These are phyloP conservation scores for Phytopythium litorale DNA, from an alignment of 352 stramenopile genomes.

Conservation along the genomic window DNA sequence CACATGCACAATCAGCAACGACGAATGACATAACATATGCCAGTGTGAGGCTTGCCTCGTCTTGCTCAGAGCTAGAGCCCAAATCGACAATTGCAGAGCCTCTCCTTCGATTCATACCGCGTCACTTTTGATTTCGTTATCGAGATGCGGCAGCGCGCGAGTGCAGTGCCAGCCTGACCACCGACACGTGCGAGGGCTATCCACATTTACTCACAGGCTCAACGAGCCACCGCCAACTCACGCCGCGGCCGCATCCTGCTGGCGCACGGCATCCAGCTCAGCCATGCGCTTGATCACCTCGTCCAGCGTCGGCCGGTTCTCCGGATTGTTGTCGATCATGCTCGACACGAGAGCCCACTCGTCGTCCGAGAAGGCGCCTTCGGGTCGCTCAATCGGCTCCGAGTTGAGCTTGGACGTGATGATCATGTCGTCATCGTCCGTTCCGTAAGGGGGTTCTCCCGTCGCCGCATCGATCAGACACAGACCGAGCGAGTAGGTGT, in stretches of 20 bases:
- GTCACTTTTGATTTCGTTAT: no score
- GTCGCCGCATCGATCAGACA: not conserved
- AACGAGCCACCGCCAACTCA: no score
- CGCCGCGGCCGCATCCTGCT: not conserved
- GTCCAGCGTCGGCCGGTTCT: not conserved
- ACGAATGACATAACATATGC: no score
- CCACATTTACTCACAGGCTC: no score
- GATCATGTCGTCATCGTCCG: not conserved
- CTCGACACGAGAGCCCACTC: slow-evolving; percentile 3
- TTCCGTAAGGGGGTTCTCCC: not conserved
- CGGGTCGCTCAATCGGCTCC: not conserved
- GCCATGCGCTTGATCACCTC: not conserved
- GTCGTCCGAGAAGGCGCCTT: not conserved
- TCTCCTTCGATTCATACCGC: no score
- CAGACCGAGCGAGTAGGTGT: slow-evolving; percentile 2
- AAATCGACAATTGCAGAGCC: no score
- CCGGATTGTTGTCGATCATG: not conserved
- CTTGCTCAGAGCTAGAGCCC: no score
- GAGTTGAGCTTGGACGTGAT: not conserved
- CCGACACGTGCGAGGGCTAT: no score
- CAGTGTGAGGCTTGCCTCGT: no score
- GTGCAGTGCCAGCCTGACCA: no score
- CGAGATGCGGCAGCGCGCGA: no score
- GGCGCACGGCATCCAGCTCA: not conserved
- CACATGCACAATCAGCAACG: no score